Evolutionary conservation across 2,329 filamentous ascomycete species (phyloP).

Genomic region (Daldinia sp.): DNA sequence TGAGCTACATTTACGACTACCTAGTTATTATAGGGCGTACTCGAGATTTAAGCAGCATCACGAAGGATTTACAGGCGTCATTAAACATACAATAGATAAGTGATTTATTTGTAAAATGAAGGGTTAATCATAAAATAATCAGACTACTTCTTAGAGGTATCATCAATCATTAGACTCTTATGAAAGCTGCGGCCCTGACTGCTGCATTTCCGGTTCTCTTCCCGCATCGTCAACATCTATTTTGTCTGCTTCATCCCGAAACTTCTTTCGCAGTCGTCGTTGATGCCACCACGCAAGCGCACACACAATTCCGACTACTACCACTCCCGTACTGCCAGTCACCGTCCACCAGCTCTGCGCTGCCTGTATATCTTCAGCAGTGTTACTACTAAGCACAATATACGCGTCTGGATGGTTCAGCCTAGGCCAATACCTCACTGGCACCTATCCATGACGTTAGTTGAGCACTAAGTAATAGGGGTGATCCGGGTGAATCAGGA

Average conservation of each 20-base stretch:
- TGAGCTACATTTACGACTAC: not conserved
- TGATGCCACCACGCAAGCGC: constrained; percentile 48
- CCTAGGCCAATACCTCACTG: constrained; percentile 37
- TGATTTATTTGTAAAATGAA: not conserved
- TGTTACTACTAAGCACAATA: constrained; percentile 43
- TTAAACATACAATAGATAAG: not conserved
- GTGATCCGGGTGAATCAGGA: not conserved
- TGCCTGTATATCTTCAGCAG: constrained; percentile 39
- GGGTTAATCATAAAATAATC: too few relatives aligned
- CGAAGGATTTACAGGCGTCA: constrained; percentile 1
- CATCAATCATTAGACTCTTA: not conserved
- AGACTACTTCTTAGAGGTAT: not conserved
- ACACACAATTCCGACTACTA: constrained; percentile 40
- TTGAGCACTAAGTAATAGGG: not conserved
- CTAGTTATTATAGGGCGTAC: not conserved
- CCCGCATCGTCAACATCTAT: constrained; percentile 20
- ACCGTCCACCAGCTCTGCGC: constrained; percentile 43
- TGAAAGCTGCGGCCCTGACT: not conserved
- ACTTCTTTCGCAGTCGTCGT: constrained; percentile 43
- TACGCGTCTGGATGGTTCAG: constrained; percentile 34
- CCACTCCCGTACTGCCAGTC: constrained; percentile 40
- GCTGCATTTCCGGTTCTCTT: not conserved
- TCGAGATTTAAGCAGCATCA: not conserved
- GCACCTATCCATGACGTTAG: constrained; percentile 31
- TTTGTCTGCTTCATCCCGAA: constrained; percentile 44